A percentile compares a stretch with the other conserved stretches of the same genome.
These are phyloP conservation scores for Stemphylium lycopersici DNA, from an alignment of 2,329 filamentous ascomycete species.

Conservation along the genomic window DNA sequence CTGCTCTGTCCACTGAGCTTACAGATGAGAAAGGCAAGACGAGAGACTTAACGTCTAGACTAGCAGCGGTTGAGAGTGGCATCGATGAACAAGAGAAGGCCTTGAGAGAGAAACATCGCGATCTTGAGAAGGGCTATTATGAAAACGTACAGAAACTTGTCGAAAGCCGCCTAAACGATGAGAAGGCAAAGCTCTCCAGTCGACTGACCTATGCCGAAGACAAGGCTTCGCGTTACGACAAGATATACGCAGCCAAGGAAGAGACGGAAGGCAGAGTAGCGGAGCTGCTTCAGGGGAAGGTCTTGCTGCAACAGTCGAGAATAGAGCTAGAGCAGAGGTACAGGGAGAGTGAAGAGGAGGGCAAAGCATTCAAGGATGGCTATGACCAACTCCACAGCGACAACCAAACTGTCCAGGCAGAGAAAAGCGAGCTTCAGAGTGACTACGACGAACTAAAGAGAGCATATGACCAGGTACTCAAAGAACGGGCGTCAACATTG, in stretches of 20 bases:
- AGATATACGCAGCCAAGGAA: neutral
- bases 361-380: neutral
- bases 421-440: neutral
- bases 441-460: neutral
- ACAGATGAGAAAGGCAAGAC: neutral
- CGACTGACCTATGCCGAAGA: neutral
- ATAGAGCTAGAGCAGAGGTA: neutral
- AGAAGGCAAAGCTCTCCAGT: neutral
- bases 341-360: neutral
- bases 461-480: neutral
- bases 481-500: neutral
- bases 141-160: neutral
- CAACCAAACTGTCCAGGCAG: neutral
- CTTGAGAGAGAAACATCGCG: neutral
- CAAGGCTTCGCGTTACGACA: neutral
- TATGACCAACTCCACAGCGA: conserved; percentile 3
- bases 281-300: neutral
- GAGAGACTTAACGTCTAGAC: neutral
- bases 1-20: neutral
- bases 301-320: neutral
- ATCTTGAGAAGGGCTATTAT: neutral
- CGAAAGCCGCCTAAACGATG: neutral
- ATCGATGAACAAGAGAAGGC: neutral
- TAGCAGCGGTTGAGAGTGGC: neutral
- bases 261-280: neutral